Conservation (phyloP, 2,329 filamentous ascomycete species). For the Emmonsia crescens region DNA sequence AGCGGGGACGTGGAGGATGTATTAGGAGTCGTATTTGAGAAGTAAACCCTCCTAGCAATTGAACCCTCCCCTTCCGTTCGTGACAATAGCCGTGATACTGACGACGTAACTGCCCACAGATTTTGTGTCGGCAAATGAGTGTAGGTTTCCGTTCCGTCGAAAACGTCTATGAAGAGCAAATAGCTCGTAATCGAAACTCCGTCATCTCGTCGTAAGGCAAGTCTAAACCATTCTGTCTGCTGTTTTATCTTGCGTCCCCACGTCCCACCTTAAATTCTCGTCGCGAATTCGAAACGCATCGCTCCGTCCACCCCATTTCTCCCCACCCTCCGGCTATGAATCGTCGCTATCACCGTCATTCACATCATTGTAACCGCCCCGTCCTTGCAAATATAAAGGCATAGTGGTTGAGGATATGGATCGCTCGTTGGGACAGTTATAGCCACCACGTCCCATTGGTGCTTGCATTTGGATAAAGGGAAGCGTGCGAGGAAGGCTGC, state of each 20-base stretch:
- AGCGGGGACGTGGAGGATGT: constrained; percentile 90
- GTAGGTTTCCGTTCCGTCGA: not conserved
- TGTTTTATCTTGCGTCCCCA: not conserved
- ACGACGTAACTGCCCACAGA: constrained; percentile 24
- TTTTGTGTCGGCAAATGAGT: constrained; percentile 47
- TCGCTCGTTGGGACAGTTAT: constrained; percentile 18
- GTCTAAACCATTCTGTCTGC: not conserved
- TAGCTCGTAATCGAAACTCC: not conserved
- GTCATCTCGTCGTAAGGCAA: not conserved
- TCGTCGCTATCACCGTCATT: constrained; percentile 13
- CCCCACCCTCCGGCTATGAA: constrained; percentile 4
- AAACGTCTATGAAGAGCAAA: not conserved
- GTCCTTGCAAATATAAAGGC: constrained; percentile 16
- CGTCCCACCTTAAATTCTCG: not conserved
- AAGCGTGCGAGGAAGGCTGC: not conserved
- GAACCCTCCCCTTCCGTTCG: not conserved
- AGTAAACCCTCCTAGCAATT: constrained; percentile 47
- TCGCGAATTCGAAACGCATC: not conserved
- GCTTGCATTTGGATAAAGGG: constrained; percentile 1
- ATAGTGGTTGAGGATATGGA: constrained; percentile 2
- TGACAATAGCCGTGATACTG: constrained; percentile 6
- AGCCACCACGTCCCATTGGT: constrained; percentile 28
- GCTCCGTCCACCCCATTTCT: not conserved
- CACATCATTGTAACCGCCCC: constrained; percentile 26
- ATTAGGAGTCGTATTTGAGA: constrained; percentile 92